phyloP scores from a whole-genome alignment of 768 basidiomycete species.

The Imleria badia region DNA sequence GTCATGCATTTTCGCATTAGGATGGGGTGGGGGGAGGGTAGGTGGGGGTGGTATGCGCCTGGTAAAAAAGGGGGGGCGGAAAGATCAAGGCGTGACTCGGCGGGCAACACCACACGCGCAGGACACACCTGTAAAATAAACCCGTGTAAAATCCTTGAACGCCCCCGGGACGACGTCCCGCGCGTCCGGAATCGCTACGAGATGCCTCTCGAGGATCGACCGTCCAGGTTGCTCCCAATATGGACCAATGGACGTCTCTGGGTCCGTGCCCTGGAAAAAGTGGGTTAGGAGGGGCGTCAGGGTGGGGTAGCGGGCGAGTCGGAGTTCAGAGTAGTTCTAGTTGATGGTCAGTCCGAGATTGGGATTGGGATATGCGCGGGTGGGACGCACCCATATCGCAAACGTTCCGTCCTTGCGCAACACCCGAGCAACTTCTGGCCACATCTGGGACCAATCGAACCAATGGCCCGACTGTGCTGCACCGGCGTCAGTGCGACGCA shows the following conservation, averaged over 20 bases:
- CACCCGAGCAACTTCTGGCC: constrained; percentile 64
- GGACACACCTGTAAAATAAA: constrained; percentile 58
- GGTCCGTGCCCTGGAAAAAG: constrained; percentile 62
- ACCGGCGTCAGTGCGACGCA: no score
- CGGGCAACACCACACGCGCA: no score
- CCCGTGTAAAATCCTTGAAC: constrained; percentile 46
- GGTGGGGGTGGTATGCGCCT: constrained; percentile 43
- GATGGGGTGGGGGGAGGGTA: constrained; percentile 38
- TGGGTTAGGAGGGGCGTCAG: constrained; percentile 57
- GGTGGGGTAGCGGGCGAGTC: constrained; percentile 59
- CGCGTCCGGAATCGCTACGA: constrained; percentile 67
- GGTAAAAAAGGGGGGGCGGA: background rate
- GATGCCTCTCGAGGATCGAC: constrained; percentile 67
- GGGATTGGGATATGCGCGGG: no score
- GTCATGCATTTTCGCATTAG: constrained; percentile 61
- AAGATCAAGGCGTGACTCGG: background rate
- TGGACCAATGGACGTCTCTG: constrained; percentile 55
- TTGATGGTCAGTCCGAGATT: no score
- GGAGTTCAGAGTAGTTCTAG: constrained; percentile 71
- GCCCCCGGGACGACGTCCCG: constrained; percentile 28
- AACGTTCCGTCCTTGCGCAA: constrained; percentile 60
- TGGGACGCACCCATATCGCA: constrained; percentile 64
- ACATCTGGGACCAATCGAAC: constrained; percentile 74
- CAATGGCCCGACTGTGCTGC: constrained; percentile 80
- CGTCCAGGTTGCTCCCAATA: constrained; percentile 84